A percentile compares a stretch with the other conserved stretches of the same genome.
Conservation (phyloP, 2,329 filamentous ascomycete species). For the Lachnellula hyalina region DNA sequence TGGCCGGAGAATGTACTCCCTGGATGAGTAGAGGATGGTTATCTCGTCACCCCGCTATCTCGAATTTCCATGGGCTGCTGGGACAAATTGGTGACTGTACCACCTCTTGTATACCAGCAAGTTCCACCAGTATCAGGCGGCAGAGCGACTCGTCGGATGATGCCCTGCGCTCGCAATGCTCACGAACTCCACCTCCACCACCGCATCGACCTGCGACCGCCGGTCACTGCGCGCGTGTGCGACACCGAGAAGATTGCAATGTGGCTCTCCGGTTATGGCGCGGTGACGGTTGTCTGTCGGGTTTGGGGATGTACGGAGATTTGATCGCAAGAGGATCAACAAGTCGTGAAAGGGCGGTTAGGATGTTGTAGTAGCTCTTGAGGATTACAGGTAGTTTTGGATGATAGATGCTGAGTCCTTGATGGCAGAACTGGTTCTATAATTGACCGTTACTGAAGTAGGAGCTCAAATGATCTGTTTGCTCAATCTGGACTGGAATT, state of each 20-base stretch:
- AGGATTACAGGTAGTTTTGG: too few relatives aligned
- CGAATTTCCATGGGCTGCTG: slow-evolving; percentile 2
- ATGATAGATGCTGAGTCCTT: too few relatives aligned
- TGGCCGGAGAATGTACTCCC: neutral
- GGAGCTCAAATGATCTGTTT: neutral
- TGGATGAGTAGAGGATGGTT: neutral
- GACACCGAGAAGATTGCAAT: slow-evolving; percentile 35
- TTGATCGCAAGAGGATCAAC: neutral
- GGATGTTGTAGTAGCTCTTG: neutral
- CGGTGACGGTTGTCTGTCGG: neutral
- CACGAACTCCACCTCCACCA: slow-evolving; percentile 25
- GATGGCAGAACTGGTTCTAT: neutral
- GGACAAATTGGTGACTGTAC: neutral
- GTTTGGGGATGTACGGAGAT: neutral
- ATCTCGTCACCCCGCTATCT: neutral
- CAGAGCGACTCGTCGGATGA: slow-evolving; percentile 9
- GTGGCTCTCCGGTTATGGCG: slow-evolving; percentile 10
- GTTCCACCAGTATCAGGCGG: slow-evolving; percentile 8
- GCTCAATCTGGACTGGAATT: neutral
- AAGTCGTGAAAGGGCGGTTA: neutral
- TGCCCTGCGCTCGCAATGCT: slow-evolving; percentile 15
- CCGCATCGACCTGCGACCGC: slow-evolving; percentile 28
- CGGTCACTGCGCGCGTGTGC: slow-evolving; percentile 17
- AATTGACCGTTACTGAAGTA: neutral
- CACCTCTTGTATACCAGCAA: slow-evolving; percentile 2